Percentiles rank a stretch among this genome's conserved stretches.
Evolutionary conservation across 345 rosid species (phyloP).

Genomic region (Alliaria petiolata): DNA sequence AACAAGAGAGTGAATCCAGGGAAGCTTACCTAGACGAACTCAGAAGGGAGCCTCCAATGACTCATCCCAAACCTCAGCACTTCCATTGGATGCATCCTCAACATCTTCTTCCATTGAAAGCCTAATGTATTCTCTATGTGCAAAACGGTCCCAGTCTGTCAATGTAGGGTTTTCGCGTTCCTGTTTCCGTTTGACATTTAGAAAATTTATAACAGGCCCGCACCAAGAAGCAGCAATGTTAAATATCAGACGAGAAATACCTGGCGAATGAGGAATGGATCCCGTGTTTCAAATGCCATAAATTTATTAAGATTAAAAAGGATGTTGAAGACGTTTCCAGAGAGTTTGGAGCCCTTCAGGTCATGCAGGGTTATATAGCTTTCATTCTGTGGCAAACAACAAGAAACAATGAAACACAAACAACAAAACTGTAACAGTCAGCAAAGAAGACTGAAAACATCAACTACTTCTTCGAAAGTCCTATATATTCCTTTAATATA

Average conservation of each 20-base stretch:
- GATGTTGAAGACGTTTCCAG: slow-evolving; percentile 88
- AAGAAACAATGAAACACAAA: slow-evolving; percentile 11
- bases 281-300: slow-evolving; percentile 96
- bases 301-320: slow-evolving; percentile 96
- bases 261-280: slow-evolving; percentile 97
- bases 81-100: slow-evolving; percentile 96
- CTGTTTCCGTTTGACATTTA: slow-evolving; percentile 38
- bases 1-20: not conserved
- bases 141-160: slow-evolving; percentile 99
- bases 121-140: slow-evolving; percentile 94
- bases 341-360: slow-evolving; percentile 79
- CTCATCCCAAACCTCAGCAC: slow-evolving; percentile 99
- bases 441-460: not conserved
- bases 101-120: slow-evolving; percentile 99
- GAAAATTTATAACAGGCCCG: not conserved
- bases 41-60: slow-evolving; percentile 96
- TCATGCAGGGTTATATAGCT: slow-evolving; percentile 61
- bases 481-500: not conserved
- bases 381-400: slow-evolving; percentile 51
- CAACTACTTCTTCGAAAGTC: not conserved
- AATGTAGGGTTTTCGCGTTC: slow-evolving; percentile 91
- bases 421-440: not conserved
- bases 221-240: not conserved
- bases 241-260: slow-evolving; percentile 26
- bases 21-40: slow-evolving; percentile 39